phyloP scores from a whole-genome alignment of 139 green algal species.

The Haematococcus lacustris region DNA sequence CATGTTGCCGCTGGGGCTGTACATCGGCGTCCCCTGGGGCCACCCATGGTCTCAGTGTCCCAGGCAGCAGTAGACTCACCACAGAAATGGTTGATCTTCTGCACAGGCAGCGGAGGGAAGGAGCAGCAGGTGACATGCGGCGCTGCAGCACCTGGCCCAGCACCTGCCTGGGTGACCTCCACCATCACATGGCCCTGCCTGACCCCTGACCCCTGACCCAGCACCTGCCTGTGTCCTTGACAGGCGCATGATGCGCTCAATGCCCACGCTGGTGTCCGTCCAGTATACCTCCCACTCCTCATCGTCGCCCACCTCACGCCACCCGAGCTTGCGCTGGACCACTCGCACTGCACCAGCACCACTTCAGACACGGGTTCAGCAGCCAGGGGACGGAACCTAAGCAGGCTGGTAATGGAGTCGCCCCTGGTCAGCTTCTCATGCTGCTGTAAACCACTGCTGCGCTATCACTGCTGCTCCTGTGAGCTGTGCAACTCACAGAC shows the following conservation, averaged over 20 bases:
- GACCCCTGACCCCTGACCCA: no score
- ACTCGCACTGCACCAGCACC: constrained; percentile 33
- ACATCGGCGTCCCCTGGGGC: no score
- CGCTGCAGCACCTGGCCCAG: no score
- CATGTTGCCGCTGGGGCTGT: no score
- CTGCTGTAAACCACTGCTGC: background rate
- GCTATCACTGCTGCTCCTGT: background rate
- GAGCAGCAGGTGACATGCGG: background rate
- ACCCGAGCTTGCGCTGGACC: constrained; percentile 61
- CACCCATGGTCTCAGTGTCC: no score
- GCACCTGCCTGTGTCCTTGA: no score
- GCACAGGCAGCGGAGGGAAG: constrained; percentile 3
- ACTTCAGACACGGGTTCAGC: background rate
- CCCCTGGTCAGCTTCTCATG: background rate
- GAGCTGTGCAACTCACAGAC: constrained; percentile 43
- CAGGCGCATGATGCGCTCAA: constrained; percentile 67
- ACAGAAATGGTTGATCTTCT: constrained; percentile 86
- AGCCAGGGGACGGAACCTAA: no score
- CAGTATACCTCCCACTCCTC: constrained; percentile 68
- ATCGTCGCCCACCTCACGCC: constrained; percentile 59
- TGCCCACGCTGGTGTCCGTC: constrained; percentile 65
- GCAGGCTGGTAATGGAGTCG: background rate
- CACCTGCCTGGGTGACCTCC: no score
- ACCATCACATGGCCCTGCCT: no score
- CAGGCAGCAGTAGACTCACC: no score